Base-by-base conservation (phyloP, 2,329 filamentous ascomycete genomes). In the Xylariaceae sp. region DNA sequence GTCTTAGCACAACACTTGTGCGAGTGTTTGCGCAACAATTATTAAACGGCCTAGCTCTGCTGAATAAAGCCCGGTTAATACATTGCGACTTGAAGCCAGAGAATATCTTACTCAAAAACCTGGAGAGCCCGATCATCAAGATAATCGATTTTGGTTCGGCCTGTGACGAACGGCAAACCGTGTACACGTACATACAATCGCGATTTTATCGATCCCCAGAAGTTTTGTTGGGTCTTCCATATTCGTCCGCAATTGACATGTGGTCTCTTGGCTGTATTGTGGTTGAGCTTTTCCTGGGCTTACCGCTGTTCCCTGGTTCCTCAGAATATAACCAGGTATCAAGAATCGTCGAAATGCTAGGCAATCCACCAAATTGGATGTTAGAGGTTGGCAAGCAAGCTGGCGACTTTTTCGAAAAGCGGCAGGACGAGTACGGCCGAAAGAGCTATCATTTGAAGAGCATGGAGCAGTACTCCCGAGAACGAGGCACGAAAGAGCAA, bases 81-180 rank as follows among this genome's bases (percentile, higher is more conserved):
- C 94, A 99, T 72, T 99, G 94, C 72, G 94, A 99, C 78, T 71
- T 99, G 70, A 99, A 99, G 70, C 94, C 94, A 0, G 94, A 99
- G 72, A 99, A 99, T 65, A 99, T 99, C 54, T 74, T 99, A 41
- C 78, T 99, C 50, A 99, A 99, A 73, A 99, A 99, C 69, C 84
- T 99, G 40, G 94, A 99, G 71, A 97, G 92, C 66, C 94, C 94
- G 2, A 97, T 99, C 63, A 99, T 99, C 80, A 99, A 99, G 72
- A 96, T 99, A 67, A 99, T 99, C 70, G 94, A 99, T 78, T 99
- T 99, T 68, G 94, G 94, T 41, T 99, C 94, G 36, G 94, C 94
- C 13, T 99, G 94, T 71, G 94, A 99, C 70, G 94, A 99, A 74
- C 86, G 94, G 47, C 94, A 99, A 71, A 99, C 94, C 0, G 94